Evolutionary conservation across 2,329 filamentous ascomycete genomes (phyloP).

Genomic region (Aspergillus spinulosporus): DNA sequence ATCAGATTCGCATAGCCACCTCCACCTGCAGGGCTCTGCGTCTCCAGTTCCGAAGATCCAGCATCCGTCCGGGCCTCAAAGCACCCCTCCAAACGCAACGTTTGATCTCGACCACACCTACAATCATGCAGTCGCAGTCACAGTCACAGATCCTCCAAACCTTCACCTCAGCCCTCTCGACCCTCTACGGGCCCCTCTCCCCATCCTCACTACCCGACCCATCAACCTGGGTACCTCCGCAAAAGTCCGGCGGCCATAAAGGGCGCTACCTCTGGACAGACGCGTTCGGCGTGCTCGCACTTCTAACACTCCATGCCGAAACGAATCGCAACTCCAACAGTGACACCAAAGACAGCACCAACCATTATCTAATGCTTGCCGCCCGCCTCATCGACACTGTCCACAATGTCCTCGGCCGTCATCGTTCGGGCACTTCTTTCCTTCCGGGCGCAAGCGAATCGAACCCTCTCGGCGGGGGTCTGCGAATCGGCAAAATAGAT

Average conservation of each 20-base stretch:
- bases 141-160: conserved; percentile 12
- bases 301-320: conserved; percentile 55
- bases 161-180: conserved; percentile 42
- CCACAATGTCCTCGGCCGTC: conserved; percentile 55
- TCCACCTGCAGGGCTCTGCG: no score
- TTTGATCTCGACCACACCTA: background rate
- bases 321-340: conserved; percentile 17
- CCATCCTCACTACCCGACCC: conserved; percentile 35
- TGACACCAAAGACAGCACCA: conserved; percentile 18
- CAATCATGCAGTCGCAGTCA: background rate
- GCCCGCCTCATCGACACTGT: conserved; percentile 52
- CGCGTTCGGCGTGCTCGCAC: conserved; percentile 60
- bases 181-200: conserved; percentile 42
- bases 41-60: no score
- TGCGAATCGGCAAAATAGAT: conserved; percentile 59
- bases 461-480: conserved; percentile 55
- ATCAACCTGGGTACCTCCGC: conserved; percentile 51
- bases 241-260: conserved; percentile 55
- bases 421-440: conserved; percentile 49
- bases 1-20: no score
- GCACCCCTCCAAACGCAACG: no score
- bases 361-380: conserved; percentile 53
- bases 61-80: no score
- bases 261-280: conserved; percentile 64
- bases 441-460: conserved; percentile 55